These are phyloP conservation scores for Verbena officinalis DNA, from an alignment of 257 asterid species.

Conservation along the genomic window DNA sequence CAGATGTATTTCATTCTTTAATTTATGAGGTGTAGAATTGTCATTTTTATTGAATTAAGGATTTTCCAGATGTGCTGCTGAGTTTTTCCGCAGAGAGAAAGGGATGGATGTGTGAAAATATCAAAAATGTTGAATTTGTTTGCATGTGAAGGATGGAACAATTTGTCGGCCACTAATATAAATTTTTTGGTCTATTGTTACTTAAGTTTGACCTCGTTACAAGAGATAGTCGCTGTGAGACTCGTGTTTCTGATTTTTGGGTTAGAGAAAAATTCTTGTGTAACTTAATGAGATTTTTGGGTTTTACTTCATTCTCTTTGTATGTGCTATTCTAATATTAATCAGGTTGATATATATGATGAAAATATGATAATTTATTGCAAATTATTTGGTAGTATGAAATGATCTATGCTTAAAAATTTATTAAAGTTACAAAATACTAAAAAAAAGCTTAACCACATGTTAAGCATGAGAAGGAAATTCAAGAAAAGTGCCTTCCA, in stretches of 20 bases:
- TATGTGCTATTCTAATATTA: too few species aligned
- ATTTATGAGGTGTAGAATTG: conserved; percentile 6
- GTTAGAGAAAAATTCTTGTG: too few species aligned
- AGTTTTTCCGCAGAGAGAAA: conserved; percentile 34
- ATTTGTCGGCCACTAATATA: conserved; percentile 62
- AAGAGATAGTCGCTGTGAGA: conserved; percentile 29
- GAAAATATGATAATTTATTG: too few species aligned
- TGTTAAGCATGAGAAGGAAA: not conserved
- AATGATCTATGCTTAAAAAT: too few species aligned
- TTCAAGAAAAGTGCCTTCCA: not conserved
- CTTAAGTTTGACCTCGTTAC: conserved; percentile 47
- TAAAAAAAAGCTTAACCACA: not conserved
- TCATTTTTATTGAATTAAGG: not conserved
- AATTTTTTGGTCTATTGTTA: conserved; percentile 8
- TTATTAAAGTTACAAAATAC: too few species aligned
- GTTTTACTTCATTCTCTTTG: too few species aligned
- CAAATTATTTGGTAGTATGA: not conserved
- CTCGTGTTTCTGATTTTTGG: conserved; percentile 19
- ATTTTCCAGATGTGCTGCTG: conserved; percentile 6
- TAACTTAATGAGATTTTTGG: too few species aligned
- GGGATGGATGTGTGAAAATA: conserved; percentile 37
- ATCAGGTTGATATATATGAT: too few species aligned
- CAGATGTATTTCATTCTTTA: too few species aligned
- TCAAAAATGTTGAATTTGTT: conserved; percentile 49
- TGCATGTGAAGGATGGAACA: conserved; percentile 52